Evolutionary conservation across 2,329 filamentous ascomycete species (phyloP).

Genomic region (Lachnellula arida): DNA sequence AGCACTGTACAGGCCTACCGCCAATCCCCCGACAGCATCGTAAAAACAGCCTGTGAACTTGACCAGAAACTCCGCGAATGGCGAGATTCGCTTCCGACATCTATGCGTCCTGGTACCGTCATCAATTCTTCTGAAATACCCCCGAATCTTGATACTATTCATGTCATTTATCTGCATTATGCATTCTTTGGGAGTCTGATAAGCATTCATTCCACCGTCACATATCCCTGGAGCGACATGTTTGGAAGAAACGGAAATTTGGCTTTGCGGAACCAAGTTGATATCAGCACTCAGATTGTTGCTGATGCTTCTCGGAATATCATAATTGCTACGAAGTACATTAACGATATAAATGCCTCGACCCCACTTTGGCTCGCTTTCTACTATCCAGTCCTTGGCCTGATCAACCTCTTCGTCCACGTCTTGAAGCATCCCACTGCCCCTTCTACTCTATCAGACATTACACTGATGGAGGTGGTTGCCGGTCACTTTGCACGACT

Average conservation of each 20-base stretch:
- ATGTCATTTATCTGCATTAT: slow-evolving; percentile 3
- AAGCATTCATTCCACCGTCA: slow-evolving; percentile 5
- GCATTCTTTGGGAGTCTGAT: slow-evolving; percentile 7
- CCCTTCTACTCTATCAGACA: background rate
- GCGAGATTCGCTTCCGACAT: background rate
- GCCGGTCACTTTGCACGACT: slow-evolving; percentile 1
- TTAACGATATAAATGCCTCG: background rate
- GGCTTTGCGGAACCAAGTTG: background rate
- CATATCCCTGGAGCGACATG: slow-evolving; percentile 4
- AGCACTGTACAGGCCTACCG: background rate
- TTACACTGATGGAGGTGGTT: slow-evolving; percentile 2
- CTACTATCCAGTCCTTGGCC: slow-evolving; percentile 12
- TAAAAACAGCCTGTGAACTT: background rate
- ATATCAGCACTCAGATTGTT: background rate
- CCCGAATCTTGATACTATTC: background rate
- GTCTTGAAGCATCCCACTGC: slow-evolving; percentile 11
- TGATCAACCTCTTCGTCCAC: slow-evolving; percentile 18
- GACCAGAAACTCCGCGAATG: background rate
- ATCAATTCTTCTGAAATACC: background rate
- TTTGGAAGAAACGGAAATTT: background rate
- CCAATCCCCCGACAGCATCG: background rate
- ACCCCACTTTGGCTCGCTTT: slow-evolving; percentile 9
- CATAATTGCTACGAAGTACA: background rate
- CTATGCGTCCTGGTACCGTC: background rate
- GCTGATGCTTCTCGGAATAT: background rate